These are phyloP conservation scores for Lupinus albus DNA, from an alignment of 306 rosid genomes.

Conservation along the genomic window DNA sequence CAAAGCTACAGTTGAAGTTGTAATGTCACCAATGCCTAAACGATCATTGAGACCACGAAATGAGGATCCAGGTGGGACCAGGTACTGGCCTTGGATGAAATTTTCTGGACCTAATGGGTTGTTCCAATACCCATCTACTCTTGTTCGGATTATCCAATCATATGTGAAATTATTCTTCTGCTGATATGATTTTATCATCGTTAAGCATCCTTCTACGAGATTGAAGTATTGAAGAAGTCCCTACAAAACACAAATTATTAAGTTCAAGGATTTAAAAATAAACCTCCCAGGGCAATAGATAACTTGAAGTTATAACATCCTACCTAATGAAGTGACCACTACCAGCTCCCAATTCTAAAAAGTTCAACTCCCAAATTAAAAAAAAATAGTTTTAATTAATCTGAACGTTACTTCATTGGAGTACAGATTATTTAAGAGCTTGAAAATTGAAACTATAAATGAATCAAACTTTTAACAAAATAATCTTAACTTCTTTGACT, in stretches of 20 bases:
- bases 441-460: no score
- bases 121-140: constrained; percentile 90
- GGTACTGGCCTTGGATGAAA: constrained; percentile 57
- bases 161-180: constrained; percentile 57
- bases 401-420: no score
- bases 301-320: not conserved
- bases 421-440: no score
- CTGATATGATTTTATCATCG: constrained; percentile 60
- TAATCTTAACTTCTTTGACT: no score
- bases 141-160: constrained; percentile 89
- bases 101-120: constrained; percentile 58
- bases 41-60: constrained; percentile 88
- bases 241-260: constrained; percentile 41
- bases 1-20: constrained; percentile 65
- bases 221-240: constrained; percentile 83
- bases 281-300: not conserved
- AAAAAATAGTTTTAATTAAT: no score
- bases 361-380: no score
- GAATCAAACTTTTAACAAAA: no score
- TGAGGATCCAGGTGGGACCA: constrained; percentile 80
- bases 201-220: constrained; percentile 81
- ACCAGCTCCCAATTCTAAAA: no score
- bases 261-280: no score
- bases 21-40: constrained; percentile 74
- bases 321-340: not conserved